These are phyloP conservation scores for Schizosaccharomyces japonicus DNA, from an alignment of 805 yeast species.

Conservation along the genomic window DNA sequence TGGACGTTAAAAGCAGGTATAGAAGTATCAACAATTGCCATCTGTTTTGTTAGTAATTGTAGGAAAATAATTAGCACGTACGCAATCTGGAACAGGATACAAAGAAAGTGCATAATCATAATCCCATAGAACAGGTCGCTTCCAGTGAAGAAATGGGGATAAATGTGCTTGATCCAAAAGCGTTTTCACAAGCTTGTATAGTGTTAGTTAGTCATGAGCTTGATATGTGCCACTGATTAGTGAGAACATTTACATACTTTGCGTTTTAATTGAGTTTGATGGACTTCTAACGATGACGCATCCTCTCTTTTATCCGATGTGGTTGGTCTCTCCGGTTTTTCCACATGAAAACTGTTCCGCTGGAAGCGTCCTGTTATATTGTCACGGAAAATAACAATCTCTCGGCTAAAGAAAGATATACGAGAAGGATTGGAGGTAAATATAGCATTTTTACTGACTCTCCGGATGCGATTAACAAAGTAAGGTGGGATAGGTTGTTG, in stretches of 20 bases:
- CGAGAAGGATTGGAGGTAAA: slow-evolving; percentile 63
- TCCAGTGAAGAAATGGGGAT: slow-evolving; percentile 45
- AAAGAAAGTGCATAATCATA: slow-evolving; percentile 45
- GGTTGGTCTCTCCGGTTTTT: slow-evolving; percentile 9
- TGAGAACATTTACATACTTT: not conserved
- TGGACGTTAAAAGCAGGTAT: not conserved
- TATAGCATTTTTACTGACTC: slow-evolving; percentile 28
- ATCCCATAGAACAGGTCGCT: slow-evolving; percentile 45
- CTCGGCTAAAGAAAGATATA: slow-evolving; percentile 60
- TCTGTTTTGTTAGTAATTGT: not conserved
- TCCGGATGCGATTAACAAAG: slow-evolving; percentile 43
- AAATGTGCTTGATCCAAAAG: slow-evolving; percentile 68
- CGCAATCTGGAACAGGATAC: slow-evolving; percentile 52
- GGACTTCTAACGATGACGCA: slow-evolving; percentile 12
- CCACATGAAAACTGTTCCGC: slow-evolving; percentile 32
- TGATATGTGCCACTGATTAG: slow-evolving; percentile 4
- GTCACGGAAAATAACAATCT: slow-evolving; percentile 50
- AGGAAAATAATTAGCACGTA: slow-evolving; percentile 11
- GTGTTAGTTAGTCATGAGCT: not conserved
- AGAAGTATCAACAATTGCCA: slow-evolving; percentile 2
- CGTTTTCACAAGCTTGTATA: slow-evolving; percentile 25
- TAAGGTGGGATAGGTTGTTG: slow-evolving; percentile 44
- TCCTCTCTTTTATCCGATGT: slow-evolving; percentile 9
- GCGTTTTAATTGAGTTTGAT: not conserved
- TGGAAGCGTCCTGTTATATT: slow-evolving; percentile 47